These are phyloP conservation scores for Lizonia empirigonia DNA, from an alignment of 2,329 filamentous ascomycete species.

Conservation along the genomic window DNA sequence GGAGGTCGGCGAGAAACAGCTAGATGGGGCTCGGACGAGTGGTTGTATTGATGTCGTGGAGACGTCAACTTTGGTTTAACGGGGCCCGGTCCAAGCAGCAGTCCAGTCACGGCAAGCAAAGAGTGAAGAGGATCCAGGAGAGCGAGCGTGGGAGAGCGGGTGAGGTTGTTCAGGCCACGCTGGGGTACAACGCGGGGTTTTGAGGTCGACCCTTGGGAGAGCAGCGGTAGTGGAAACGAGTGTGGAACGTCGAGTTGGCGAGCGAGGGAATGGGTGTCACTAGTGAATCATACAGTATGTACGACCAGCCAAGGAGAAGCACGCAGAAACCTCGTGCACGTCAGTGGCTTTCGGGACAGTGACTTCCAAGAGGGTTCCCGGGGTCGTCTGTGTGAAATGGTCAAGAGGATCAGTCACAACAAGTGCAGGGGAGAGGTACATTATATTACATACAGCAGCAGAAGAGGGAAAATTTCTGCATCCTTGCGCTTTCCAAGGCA, in stretches of 20 bases:
- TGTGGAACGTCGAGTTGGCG: constrained; percentile 35
- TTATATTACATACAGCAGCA: constrained; percentile 39
- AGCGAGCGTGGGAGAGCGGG: constrained; percentile 26
- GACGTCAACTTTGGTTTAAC: constrained; percentile 7
- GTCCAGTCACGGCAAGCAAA: constrained; percentile 10
- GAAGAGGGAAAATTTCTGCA: constrained; percentile 21
- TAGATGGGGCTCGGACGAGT: neutral
- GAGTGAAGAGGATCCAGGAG: constrained; percentile 7
- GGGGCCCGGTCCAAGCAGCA: constrained; percentile 8
- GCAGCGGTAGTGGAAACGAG: constrained; percentile 39
- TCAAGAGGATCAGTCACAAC: constrained; percentile 17
- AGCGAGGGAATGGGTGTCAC: constrained; percentile 36
- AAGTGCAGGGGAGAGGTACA: constrained; percentile 23
- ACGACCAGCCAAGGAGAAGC: constrained; percentile 10
- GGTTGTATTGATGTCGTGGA: neutral
- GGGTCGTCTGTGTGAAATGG: constrained; percentile 16
- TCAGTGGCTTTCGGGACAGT: constrained; percentile 24
- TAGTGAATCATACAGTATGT: constrained; percentile 17
- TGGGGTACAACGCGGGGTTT: constrained; percentile 27
- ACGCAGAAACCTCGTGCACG: constrained; percentile 33
- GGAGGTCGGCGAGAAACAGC: neutral
- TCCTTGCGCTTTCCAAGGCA: constrained; percentile 25
- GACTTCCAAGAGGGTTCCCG: constrained; percentile 2
- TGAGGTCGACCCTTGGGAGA: constrained; percentile 23
- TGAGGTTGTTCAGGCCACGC: constrained; percentile 17